Evolutionary conservation across 2,329 filamentous ascomycete species (phyloP).

Genomic region (Microcyclospora tardicrescens): DNA sequence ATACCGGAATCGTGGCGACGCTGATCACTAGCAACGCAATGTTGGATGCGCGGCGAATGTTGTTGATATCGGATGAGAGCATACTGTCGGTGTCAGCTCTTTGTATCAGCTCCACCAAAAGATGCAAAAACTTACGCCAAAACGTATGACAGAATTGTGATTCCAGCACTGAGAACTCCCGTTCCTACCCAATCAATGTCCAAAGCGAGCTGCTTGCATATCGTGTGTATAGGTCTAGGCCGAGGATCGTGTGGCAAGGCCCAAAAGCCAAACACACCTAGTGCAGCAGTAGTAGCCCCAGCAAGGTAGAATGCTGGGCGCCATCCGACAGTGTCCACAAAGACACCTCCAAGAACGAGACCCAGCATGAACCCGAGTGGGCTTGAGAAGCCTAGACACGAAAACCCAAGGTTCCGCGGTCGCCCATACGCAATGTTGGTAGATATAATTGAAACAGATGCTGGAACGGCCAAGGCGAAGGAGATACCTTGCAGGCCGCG

Average conservation of each 20-base stretch:
- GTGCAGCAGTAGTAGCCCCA: conserved; percentile 29
- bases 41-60: conserved; percentile 8
- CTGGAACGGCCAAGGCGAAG: conserved; percentile 24
- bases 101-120: no score
- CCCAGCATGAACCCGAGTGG: conserved; percentile 41
- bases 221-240: conserved; percentile 12
- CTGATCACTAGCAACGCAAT: conserved; percentile 33
- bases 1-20: conserved; percentile 33
- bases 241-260: conserved; percentile 23
- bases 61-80: conserved; percentile 8
- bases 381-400: conserved; percentile 36
- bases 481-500: conserved; percentile 12
- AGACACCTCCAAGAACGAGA: conserved; percentile 38
- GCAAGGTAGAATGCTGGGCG: conserved; percentile 37
- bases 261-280: conserved; percentile 28
- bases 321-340: conserved; percentile 39
- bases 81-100: no score
- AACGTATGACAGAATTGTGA: conserved; percentile 40
- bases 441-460: conserved; percentile 37
- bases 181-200: conserved; percentile 45
- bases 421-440: conserved; percentile 34
- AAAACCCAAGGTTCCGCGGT: conserved; percentile 39
- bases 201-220: conserved; percentile 17
- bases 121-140: no score
- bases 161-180: conserved; percentile 30